Evolutionary conservation across 2,329 filamentous ascomycete species (phyloP).

Genomic region (Didymellaceae sp.): DNA sequence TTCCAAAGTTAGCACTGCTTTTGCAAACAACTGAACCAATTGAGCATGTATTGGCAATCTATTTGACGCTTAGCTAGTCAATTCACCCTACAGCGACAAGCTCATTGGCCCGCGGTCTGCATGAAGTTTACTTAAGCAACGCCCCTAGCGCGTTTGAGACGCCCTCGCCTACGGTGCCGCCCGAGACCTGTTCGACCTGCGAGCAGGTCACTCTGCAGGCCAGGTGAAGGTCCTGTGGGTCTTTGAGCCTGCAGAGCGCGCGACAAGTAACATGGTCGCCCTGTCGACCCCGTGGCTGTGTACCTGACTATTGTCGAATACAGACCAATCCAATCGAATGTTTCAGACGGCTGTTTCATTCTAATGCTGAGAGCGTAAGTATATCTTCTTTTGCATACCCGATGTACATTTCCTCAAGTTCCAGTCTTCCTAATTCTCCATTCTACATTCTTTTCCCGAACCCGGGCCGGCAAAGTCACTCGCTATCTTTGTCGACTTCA

Average conservation of each 20-base stretch:
- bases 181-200: constrained; percentile 25
- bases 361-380: constrained; percentile 23
- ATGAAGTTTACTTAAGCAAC: constrained; percentile 29
- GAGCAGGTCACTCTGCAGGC: constrained; percentile 18
- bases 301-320: constrained; percentile 22
- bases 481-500: constrained; percentile 46
- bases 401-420: constrained; percentile 19
- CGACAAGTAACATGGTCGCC: constrained; percentile 38
- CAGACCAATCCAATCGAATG: constrained; percentile 26
- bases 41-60: constrained; percentile 15
- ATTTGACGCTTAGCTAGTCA: constrained; percentile 23
- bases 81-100: neutral
- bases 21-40: constrained; percentile 14
- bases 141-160: constrained; percentile 40
- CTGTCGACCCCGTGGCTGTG: constrained; percentile 37
- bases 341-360: constrained; percentile 29
- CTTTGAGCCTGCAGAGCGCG: constrained; percentile 35
- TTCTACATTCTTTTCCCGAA: constrained; percentile 17
- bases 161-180: constrained; percentile 26
- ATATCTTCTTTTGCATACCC: constrained; percentile 37
- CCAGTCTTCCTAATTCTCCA: constrained; percentile 14
- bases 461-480: constrained; percentile 45
- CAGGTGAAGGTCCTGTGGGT: neutral
- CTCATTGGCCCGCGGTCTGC: constrained; percentile 31
- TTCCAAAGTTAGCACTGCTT: constrained; percentile 7